Conservation (phyloP, 352 stramenopile genomes). For the Phytopythium boreale region DNA sequence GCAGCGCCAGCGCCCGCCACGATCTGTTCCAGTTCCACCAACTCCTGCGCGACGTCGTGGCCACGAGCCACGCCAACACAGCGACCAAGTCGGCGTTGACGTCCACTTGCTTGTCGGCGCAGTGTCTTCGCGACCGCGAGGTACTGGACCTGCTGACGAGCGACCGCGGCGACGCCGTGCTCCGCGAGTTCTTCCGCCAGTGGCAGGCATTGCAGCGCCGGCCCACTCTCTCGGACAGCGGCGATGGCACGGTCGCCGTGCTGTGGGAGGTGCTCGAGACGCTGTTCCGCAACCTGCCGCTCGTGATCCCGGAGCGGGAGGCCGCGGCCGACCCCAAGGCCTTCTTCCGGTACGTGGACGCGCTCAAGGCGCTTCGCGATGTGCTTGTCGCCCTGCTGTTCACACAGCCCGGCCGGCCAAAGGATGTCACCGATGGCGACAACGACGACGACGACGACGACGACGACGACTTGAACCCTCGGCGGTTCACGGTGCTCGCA, state of each 20-base stretch:
- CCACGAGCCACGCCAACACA: constrained; percentile 8
- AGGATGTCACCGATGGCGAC: constrained; percentile 12
- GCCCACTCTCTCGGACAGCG: neutral
- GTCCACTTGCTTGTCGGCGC: neutral
- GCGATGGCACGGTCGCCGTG: constrained; percentile 22
- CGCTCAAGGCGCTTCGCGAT: constrained; percentile 47
- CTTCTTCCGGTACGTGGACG: constrained; percentile 54
- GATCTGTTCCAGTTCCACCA: constrained; percentile 76
- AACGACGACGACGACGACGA: constrained; percentile 21
- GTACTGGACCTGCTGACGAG: constrained; percentile 63
- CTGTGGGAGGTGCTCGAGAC: constrained; percentile 65
- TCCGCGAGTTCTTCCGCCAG: constrained; percentile 60
- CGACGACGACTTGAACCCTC: constrained; percentile 7
- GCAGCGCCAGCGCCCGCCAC: constrained; percentile 38
- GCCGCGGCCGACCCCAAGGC: constrained; percentile 33
- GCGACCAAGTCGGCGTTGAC: too few relatives aligned
- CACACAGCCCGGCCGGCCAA: constrained; percentile 15
- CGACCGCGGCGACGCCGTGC: constrained; percentile 56
- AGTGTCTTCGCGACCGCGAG: constrained; percentile 20
- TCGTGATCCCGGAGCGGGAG: constrained; percentile 47
- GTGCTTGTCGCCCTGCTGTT: constrained; percentile 53
- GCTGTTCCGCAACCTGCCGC: constrained; percentile 56
- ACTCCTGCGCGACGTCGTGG: constrained; percentile 41
- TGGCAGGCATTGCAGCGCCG: constrained; percentile 27
- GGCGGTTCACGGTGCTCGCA: constrained; percentile 15